Conservation (phyloP, 345 rosid species). For the Syzygium oleosum region DNA sequence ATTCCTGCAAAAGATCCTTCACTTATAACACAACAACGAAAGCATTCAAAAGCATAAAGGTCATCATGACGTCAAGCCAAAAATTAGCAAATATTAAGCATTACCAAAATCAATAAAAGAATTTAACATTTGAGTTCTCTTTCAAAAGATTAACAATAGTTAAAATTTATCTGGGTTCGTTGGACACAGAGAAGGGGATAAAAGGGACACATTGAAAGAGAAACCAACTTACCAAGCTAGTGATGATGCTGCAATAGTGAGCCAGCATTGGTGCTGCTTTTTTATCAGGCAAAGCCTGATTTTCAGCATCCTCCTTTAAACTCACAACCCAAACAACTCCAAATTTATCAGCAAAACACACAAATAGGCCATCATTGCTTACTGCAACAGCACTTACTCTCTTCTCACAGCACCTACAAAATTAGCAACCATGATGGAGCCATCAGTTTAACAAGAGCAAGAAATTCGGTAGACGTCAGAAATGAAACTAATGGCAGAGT, state of each 20-base stretch:
- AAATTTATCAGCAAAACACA: constrained; percentile 90
- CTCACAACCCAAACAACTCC: constrained; percentile 92
- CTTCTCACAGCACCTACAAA: constrained; percentile 71
- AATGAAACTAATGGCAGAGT: not conserved
- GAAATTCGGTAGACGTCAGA: not conserved
- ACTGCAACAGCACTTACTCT: constrained; percentile 81
- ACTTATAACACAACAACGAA: not conserved
- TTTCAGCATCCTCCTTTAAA: constrained; percentile 32
- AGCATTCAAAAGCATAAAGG: not conserved
- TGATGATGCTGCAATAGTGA: constrained; percentile 95
- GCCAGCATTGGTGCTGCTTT: constrained; percentile 69
- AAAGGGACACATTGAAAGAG: not conserved
- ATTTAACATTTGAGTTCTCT: not conserved
- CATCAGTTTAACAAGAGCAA: not conserved
- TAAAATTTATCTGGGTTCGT: not conserved
- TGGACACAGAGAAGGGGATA: not conserved
- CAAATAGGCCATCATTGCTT: constrained; percentile 50
- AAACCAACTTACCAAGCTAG: constrained; percentile 51
- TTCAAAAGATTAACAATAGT: not conserved
- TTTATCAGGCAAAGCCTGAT: constrained; percentile 23
- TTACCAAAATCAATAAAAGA: not conserved
- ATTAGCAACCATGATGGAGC: not conserved
- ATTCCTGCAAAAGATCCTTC: constrained; percentile 47
- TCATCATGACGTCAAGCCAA: not conserved
- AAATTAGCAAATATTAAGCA: not conserved